These are phyloP conservation scores for Mycena haematopus DNA, from an alignment of 768 basidiomycete species.

Conservation along the genomic window DNA sequence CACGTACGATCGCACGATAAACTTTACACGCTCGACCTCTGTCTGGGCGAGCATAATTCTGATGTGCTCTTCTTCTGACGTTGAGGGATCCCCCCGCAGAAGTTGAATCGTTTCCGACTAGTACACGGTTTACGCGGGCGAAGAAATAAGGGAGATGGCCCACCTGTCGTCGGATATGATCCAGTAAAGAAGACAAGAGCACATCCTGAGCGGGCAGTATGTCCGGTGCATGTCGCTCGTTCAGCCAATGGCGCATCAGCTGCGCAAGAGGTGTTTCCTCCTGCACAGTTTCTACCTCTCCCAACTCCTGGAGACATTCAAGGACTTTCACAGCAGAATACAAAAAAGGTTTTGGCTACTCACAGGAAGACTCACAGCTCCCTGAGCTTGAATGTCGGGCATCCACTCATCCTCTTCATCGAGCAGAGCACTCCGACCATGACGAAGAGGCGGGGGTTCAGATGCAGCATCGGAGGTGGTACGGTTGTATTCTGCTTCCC, in stretches of 20 bases:
- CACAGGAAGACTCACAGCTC: neutral
- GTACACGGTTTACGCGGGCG: constrained; percentile 24
- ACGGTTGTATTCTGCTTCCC: constrained; percentile 46
- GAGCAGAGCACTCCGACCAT: constrained; percentile 37
- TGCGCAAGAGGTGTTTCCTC: constrained; percentile 68
- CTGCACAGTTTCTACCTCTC: constrained; percentile 33
- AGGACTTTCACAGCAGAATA: too few species aligned
- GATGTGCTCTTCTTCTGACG: constrained; percentile 93
- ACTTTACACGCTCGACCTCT: constrained; percentile 93
- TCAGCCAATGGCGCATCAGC: constrained; percentile 84
- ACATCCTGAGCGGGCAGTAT: constrained; percentile 76
- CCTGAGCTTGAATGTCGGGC: constrained; percentile 30
- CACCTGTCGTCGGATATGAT: constrained; percentile 86
- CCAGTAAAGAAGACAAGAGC: constrained; percentile 67
- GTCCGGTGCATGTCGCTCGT: constrained; percentile 84
- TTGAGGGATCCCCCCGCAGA: constrained; percentile 79
- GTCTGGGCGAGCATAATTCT: constrained; percentile 93
- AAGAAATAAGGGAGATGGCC: constrained; percentile 31
- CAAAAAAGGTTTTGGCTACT: too few species aligned
- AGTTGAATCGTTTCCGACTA: constrained; percentile 82
- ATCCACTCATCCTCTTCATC: constrained; percentile 45
- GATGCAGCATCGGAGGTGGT: constrained; percentile 23
- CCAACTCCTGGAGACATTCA: too few species aligned
- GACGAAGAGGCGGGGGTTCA: constrained; percentile 41
- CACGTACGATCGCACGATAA: constrained; percentile 88